Conservation (phyloP, 1,284 basidiomycete species). For the Moesziomyces antarcticus region DNA sequence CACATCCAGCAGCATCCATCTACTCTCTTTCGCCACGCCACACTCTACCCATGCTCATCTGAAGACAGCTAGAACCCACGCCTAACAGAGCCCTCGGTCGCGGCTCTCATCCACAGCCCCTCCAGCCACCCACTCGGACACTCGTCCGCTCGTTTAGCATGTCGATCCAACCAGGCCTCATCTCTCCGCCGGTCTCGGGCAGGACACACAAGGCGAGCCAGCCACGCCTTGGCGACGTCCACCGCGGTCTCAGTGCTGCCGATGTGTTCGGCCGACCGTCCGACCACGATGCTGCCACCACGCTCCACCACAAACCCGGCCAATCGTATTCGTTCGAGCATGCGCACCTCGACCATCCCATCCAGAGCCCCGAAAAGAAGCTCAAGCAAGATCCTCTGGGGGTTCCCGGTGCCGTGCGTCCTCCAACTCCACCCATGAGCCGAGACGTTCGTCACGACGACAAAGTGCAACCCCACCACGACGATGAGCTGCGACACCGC, state of each 20-base stretch:
- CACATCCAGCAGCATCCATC: too few relatives aligned
- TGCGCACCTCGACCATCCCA: conserved; percentile 10
- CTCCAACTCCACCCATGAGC: conserved; percentile 47
- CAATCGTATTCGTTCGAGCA: conserved; percentile 7
- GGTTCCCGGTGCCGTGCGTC: conserved; percentile 17
- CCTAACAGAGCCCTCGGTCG: neutral
- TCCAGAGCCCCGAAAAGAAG: conserved; percentile 38
- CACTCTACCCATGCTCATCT: neutral
- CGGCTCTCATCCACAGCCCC: neutral
- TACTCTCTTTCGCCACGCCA: too few relatives aligned
- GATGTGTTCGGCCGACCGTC: conserved; percentile 22
- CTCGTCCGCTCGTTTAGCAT: conserved; percentile 8
- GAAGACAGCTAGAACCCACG: neutral
- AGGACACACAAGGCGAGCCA: conserved; percentile 29
- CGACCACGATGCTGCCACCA: neutral
- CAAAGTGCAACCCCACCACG: conserved; percentile 2
- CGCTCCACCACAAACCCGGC: too few relatives aligned
- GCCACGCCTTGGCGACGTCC: conserved; percentile 17
- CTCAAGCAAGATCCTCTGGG: conserved; percentile 11
- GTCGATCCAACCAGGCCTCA: conserved; percentile 37
- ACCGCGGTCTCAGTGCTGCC: conserved; percentile 13
- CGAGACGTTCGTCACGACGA: conserved; percentile 39
- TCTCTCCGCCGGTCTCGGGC: conserved; percentile 38
- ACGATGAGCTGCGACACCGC: conserved; percentile 13
- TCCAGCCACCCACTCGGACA: neutral